These are phyloP conservation scores for Hericium alpestre DNA, from an alignment of 768 basidiomycete species.

Conservation along the genomic window DNA sequence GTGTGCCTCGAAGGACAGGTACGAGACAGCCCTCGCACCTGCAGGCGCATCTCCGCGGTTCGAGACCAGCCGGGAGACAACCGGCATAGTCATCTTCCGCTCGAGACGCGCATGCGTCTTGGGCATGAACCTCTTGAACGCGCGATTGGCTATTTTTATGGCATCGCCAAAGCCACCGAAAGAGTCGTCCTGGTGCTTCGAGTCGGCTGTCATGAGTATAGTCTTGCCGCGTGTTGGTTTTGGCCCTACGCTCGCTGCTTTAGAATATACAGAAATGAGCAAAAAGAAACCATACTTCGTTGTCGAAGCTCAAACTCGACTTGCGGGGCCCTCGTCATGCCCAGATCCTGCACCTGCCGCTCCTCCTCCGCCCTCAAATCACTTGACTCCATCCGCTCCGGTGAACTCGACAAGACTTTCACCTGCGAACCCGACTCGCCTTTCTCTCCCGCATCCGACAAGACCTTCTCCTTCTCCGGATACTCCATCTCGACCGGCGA, in stretches of 20 bases:
- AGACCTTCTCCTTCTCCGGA: neutral
- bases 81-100: slow-evolving; percentile 63
- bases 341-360: neutral
- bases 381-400: neutral
- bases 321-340: neutral
- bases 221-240: neutral
- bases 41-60: slow-evolving; percentile 6
- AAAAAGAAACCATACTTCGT: neutral
- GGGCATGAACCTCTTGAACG: slow-evolving; percentile 51
- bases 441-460: neutral
- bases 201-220: neutral
- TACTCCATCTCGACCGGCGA: neutral
- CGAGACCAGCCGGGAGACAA: slow-evolving; percentile 42
- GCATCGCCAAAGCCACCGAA: slow-evolving; percentile 4
- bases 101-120: slow-evolving; percentile 40
- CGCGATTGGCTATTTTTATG: slow-evolving; percentile 22
- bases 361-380: neutral
- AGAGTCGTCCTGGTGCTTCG: slow-evolving; percentile 3
- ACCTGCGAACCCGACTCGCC: neutral
- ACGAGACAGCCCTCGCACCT: slow-evolving; percentile 21
- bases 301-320: neutral
- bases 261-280: neutral
- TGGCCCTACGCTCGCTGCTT: neutral
- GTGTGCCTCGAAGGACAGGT: slow-evolving; percentile 22
- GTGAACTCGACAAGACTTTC: neutral